These are phyloP conservation scores for Ustanciosporium gigantosporum DNA, from an alignment of 1,284 basidiomycete species.

Conservation along the genomic window DNA sequence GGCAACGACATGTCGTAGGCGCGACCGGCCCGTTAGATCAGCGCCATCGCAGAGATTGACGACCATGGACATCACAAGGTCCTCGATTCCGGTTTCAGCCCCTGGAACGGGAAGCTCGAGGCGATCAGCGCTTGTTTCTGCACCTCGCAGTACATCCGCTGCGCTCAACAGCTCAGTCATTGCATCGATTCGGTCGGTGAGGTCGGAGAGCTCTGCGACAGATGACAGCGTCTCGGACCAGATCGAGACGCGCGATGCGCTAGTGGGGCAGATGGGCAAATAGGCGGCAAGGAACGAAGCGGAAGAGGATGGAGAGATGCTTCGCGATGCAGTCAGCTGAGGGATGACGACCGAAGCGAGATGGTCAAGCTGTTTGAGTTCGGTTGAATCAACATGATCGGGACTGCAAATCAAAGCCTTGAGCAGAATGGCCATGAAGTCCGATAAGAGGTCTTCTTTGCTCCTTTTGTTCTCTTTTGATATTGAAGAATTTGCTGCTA, in stretches of 20 bases:
- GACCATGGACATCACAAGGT: conserved; percentile 10
- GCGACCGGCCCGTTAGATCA: not conserved
- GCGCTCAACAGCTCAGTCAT: conserved; percentile 29
- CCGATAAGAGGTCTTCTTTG: conserved; percentile 13
- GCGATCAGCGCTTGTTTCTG: not conserved
- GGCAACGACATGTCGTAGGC: conserved; percentile 3
- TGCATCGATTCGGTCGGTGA: conserved; percentile 26
- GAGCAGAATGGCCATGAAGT: conserved; percentile 16
- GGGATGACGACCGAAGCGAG: conserved; percentile 12
- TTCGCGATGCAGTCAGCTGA: conserved; percentile 10
- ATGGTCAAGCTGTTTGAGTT: conserved; percentile 6
- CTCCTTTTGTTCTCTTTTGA: conserved; percentile 2
- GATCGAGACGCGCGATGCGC: conserved; percentile 8
- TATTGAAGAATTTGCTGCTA: not conserved
- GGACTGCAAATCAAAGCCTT: conserved; percentile 10
- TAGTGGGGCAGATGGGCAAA: conserved; percentile 13
- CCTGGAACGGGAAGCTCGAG: conserved; percentile 9
- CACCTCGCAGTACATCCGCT: conserved; percentile 1
- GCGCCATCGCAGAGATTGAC: conserved; percentile 6
- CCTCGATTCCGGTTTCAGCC: conserved; percentile 20
- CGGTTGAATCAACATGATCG: conserved; percentile 6
- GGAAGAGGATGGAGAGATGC: conserved; percentile 12
- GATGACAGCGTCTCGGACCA: conserved; percentile 34
- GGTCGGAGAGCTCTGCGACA: conserved; percentile 9
- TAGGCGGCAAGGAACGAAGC: conserved; percentile 25